Conservation (phyloP, 1,284 basidiomycete species). For the Kwoniella shivajii region DNA sequence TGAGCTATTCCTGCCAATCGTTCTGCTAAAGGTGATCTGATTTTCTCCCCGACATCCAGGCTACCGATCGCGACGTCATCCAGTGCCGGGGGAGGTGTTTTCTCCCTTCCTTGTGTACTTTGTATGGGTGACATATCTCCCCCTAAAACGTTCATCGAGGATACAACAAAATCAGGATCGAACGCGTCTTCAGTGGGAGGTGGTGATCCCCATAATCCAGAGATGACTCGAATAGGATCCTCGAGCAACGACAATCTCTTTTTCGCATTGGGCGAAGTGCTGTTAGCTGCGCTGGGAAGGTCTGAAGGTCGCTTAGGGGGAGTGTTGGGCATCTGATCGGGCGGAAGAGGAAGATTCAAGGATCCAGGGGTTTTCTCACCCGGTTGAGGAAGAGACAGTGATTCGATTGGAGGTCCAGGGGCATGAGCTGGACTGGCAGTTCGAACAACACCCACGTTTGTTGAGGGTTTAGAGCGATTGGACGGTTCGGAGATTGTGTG, state of each 20-base stretch:
- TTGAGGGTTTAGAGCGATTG: background rate
- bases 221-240: slow-evolving; percentile 40
- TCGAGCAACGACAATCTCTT: slow-evolving; percentile 28
- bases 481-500: background rate
- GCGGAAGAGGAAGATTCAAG: slow-evolving; percentile 39
- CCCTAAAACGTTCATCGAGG: slow-evolving; percentile 23
- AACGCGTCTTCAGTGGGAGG: slow-evolving; percentile 31
- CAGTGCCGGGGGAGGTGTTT: background rate
- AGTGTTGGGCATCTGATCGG: slow-evolving; percentile 42
- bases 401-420: slow-evolving; percentile 23
- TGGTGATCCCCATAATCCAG: slow-evolving; percentile 28
- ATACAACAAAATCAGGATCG: slow-evolving; percentile 31
- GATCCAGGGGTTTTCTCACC: slow-evolving; percentile 13
- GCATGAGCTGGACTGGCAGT: slow-evolving; percentile 4
- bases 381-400: slow-evolving; percentile 21
- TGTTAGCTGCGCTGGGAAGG: background rate
- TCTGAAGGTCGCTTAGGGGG: slow-evolving; percentile 14
- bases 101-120: background rate
- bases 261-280: slow-evolving; percentile 1
- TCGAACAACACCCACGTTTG: no score
- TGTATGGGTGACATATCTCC: slow-evolving; percentile 1
- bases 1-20: slow-evolving; percentile 14
- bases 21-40: slow-evolving; percentile 17
- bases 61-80: background rate
- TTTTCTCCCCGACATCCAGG: background rate